A percentile compares a stretch with the other conserved stretches of the same genome.
phyloP scores from a whole-genome alignment of 352 stramenopile species.

The Phytopythium oedochilum region DNA sequence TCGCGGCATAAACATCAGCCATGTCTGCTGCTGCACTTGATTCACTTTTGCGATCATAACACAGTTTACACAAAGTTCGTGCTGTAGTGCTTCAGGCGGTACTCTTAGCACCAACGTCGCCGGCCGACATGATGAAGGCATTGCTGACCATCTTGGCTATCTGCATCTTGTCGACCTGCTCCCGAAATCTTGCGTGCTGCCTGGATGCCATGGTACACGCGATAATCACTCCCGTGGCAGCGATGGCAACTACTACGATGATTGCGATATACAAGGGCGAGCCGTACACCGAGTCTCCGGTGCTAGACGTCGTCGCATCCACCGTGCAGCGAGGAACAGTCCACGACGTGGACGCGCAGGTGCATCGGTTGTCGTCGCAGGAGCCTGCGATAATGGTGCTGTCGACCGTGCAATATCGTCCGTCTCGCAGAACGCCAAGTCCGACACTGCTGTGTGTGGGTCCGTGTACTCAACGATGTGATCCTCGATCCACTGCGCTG shows the following conservation, averaged over 20 bases:
- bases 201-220: constrained; percentile 8
- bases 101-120: constrained; percentile 14
- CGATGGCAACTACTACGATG: constrained; percentile 17
- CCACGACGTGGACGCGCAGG: constrained; percentile 22
- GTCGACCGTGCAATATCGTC: constrained; percentile 45
- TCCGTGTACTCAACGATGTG: constrained; percentile 51
- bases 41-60: not conserved
- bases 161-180: constrained; percentile 11
- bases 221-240: constrained; percentile 8
- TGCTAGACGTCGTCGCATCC: constrained; percentile 5
- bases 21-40: not conserved
- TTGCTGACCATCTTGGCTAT: constrained; percentile 14
- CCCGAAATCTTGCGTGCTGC: constrained; percentile 14
- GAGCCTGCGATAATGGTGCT: constrained; percentile 21
- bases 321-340: constrained; percentile 28
- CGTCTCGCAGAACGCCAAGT: constrained; percentile 34
- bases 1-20: too few relatives aligned
- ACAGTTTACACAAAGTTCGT: constrained; percentile 36
- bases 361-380: constrained; percentile 24
- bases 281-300: constrained; percentile 12
- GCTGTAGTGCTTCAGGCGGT: constrained; percentile 20
- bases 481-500: constrained; percentile 55
- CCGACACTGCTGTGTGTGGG: constrained; percentile 31
- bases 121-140: constrained; percentile 10
- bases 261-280: constrained; percentile 19